These are phyloP conservation scores for Cicer judaicum DNA, from an alignment of 306 rosid species.

Conservation along the genomic window DNA sequence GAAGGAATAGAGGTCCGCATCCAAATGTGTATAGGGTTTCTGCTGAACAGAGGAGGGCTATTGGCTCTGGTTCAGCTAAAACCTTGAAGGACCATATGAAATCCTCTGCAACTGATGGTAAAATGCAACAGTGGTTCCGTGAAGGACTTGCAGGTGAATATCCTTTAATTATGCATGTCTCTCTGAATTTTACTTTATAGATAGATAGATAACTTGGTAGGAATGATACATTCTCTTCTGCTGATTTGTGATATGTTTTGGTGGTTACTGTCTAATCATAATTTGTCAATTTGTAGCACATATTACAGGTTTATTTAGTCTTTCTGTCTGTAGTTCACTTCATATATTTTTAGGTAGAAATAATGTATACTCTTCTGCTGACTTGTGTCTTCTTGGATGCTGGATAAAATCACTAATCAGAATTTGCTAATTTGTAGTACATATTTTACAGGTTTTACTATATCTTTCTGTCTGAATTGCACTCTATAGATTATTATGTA, in stretches of 20 bases:
- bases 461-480: conserved; percentile 1
- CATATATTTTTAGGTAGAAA: conserved; percentile 26
- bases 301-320: conserved; percentile 3
- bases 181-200: conserved; percentile 3
- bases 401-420: conserved; percentile 10
- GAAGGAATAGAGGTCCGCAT: conserved; percentile 66
- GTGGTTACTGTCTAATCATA: conserved; percentile 23
- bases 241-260: conserved; percentile 26
- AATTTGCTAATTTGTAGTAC: neutral
- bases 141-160: conserved; percentile 91
- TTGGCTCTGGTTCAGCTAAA: conserved; percentile 63
- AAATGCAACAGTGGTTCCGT: conserved; percentile 95
- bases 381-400: conserved; percentile 19
- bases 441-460: neutral
- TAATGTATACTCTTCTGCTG: neutral
- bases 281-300: conserved; percentile 6
- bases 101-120: conserved; percentile 79
- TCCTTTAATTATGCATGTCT: conserved; percentile 10
- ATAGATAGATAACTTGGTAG: conserved; percentile 19
- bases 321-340: neutral
- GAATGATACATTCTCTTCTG: conserved; percentile 21
- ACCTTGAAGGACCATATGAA: conserved; percentile 62
- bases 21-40: conserved; percentile 59
- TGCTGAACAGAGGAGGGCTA: conserved; percentile 68
- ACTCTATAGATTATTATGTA: conserved; percentile 10